phyloP scores from a whole-genome alignment of 345 rosid species.

The Eucalyptus marginata region DNA sequence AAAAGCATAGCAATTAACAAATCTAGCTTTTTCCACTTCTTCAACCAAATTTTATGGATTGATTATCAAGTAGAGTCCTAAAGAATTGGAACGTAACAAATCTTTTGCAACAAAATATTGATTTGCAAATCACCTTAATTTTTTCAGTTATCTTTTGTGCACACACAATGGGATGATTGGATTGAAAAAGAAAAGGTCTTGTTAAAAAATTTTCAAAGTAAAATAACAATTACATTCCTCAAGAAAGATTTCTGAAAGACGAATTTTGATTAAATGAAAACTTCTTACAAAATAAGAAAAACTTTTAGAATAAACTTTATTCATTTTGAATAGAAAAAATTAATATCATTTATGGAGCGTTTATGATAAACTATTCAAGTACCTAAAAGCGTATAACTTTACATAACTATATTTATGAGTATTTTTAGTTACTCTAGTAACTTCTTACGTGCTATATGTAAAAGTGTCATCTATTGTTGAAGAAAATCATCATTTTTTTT shows the following conservation, averaged over 20 bases:
- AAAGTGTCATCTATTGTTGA: neutral
- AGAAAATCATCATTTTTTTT: neutral
- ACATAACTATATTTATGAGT: neutral
- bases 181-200: neutral
- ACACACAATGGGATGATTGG: neutral
- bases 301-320: neutral
- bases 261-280: neutral
- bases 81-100: neutral
- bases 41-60: neutral
- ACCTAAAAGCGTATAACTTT: neutral
- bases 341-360: fast-evolving
- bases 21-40: neutral
- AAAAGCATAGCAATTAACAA: neutral
- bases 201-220: fast-evolving
- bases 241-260: neutral
- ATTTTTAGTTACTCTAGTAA: fast-evolving
- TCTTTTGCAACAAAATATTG: neutral
- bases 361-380: neutral
- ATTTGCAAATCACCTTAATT: neutral
- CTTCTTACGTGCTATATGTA: neutral
- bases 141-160: neutral
- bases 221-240: neutral
- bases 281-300: neutral
- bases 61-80: neutral
- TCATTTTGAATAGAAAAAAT: neutral